These are phyloP conservation scores for Oryza glaberrima DNA, from an alignment of 176 grass and related monocot species.

Conservation along the genomic window DNA sequence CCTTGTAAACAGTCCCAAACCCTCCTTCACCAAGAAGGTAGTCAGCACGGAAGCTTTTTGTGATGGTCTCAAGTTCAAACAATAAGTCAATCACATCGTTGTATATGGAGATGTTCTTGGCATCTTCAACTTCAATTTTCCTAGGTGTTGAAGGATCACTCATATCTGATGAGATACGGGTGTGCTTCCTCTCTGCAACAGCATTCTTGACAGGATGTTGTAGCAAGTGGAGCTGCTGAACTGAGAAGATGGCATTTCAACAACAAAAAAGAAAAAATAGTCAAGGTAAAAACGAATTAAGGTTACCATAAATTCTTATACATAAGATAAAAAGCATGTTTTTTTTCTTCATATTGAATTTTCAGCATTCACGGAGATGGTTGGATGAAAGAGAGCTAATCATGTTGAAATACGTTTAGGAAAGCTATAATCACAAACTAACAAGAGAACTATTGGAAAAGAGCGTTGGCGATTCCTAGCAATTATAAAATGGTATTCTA, in stretches of 20 bases:
- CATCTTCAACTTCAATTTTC: slow-evolving; percentile 64
- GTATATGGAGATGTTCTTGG: slow-evolving; percentile 94
- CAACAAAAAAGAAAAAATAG: slow-evolving; percentile 20
- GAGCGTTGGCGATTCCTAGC: slow-evolving; percentile 7
- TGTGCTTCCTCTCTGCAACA: slow-evolving; percentile 65
- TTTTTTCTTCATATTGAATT: not conserved
- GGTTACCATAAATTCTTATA: not conserved
- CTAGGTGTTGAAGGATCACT: slow-evolving; percentile 79
- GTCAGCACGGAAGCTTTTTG: slow-evolving; percentile 92
- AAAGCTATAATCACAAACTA: not conserved
- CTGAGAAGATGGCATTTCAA: slow-evolving; percentile 47
- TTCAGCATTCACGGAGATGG: not conserved
- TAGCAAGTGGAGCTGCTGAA: slow-evolving; percentile 93
- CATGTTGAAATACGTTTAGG: not conserved
- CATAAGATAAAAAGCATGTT: not conserved
- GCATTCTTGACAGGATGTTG: slow-evolving; percentile 72
- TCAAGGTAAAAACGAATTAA: not conserved
- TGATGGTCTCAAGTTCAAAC: slow-evolving; percentile 97
- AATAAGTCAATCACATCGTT: slow-evolving; percentile 93
- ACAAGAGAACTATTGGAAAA: not conserved
- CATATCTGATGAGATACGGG: slow-evolving; percentile 66
- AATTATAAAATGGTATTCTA: not conserved
- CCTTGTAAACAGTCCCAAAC: slow-evolving; percentile 98
- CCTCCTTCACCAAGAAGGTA: slow-evolving; percentile 98
- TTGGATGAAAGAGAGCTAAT: not conserved